phyloP scores from a whole-genome alignment of 1,284 basidiomycete species.

The Microbotryomycetes sp. region DNA sequence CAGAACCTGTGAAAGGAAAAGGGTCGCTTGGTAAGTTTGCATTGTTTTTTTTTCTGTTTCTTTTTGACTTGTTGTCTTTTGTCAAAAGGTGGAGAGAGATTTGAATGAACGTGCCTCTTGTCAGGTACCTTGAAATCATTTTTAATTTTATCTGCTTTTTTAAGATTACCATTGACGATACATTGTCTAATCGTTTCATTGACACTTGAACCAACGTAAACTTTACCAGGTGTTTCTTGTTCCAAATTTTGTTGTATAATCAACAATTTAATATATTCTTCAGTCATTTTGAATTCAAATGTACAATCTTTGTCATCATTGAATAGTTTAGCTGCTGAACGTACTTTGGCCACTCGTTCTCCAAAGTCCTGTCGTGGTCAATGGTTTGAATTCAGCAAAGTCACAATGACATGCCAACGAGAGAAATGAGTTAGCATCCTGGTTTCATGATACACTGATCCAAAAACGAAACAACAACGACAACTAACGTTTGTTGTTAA shows the following conservation, averaged over 20 bases:
- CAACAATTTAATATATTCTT: constrained; percentile 73
- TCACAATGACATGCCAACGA: background rate
- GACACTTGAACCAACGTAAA: constrained; percentile 70
- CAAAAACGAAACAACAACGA: background rate
- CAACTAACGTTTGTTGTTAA: constrained; percentile 51
- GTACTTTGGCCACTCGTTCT: constrained; percentile 64
- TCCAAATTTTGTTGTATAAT: constrained; percentile 77
- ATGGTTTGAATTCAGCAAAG: too few relatives aligned
- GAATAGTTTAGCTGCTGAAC: constrained; percentile 83
- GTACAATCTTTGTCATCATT: constrained; percentile 82
- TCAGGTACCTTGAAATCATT: constrained; percentile 85
- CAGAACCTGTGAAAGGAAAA: constrained; percentile 62
- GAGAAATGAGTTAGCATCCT: background rate
- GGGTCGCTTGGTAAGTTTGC: constrained; percentile 2
- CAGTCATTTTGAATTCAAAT: constrained; percentile 92
- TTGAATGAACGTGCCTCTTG: constrained; percentile 56
- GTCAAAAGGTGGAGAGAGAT: background rate
- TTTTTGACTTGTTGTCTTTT: too few relatives aligned
- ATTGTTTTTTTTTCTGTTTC: too few relatives aligned
- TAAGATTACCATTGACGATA: constrained; percentile 67
- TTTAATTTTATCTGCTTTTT: constrained; percentile 77
- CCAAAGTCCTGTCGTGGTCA: constrained; percentile 60
- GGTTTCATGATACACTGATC: too few relatives aligned
- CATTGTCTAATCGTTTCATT: constrained; percentile 74
- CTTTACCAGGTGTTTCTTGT: constrained; percentile 68